Conservation (phyloP, 352 stramenopile species). For the Aphanomyces euteiches region DNA sequence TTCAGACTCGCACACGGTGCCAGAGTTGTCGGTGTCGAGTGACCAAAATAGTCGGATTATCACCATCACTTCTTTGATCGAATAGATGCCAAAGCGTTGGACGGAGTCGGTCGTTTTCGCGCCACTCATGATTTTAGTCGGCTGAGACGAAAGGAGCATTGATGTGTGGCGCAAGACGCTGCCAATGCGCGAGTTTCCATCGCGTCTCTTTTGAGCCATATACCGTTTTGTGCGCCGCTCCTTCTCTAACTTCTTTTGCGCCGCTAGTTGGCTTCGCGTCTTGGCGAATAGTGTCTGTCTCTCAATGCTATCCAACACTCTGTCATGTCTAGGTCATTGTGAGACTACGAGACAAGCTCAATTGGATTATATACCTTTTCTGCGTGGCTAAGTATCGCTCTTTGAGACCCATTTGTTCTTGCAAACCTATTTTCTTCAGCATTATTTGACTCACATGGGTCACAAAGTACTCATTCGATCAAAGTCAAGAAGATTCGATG, state of each 20-base stretch:
- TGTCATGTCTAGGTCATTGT: background rate
- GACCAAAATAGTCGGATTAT: constrained; percentile 68
- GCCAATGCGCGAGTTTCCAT: constrained; percentile 62
- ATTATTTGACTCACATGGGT: no score
- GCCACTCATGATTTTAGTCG: constrained; percentile 2
- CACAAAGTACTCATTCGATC: no score
- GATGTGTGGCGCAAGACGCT: constrained; percentile 67
- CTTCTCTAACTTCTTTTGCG: constrained; percentile 46
- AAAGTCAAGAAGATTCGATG: no score
- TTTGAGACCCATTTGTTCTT: no score
- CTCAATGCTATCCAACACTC: background rate
- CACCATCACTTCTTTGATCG: constrained; percentile 65
- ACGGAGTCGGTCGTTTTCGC: constrained; percentile 30
- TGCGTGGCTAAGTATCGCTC: no score
- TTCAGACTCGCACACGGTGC: constrained; percentile 50
- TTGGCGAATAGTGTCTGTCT: background rate
- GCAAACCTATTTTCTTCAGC: no score
- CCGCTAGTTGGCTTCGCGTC: constrained; percentile 21
- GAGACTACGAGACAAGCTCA: no score
- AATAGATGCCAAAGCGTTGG: constrained; percentile 62
- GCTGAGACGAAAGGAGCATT: constrained; percentile 41
- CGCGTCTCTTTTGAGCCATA: constrained; percentile 61
- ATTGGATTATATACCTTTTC: no score
- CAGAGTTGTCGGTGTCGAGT: constrained; percentile 66
- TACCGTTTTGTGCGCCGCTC: constrained; percentile 63